A percentile compares a stretch with the other conserved stretches of the same genome.
Evolutionary conservation across 768 basidiomycete genomes (phyloP).

Genomic region (Pulveroboletus sp.): DNA sequence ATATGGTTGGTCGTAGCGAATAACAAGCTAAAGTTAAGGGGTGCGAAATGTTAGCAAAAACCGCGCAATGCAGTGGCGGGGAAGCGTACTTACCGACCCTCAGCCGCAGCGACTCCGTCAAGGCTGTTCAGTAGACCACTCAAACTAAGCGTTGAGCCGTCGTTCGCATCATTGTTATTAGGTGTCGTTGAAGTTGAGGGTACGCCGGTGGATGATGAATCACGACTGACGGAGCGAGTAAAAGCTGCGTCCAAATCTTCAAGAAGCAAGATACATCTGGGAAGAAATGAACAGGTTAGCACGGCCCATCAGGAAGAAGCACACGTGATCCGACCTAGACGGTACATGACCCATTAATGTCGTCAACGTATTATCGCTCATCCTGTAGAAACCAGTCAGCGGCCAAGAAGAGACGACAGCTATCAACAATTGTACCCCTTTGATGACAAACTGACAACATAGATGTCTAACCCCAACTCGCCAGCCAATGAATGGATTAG

Average conservation of each 20-base stretch:
- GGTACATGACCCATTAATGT: conserved; percentile 88
- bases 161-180: conserved; percentile 46
- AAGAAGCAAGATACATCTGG: conserved; percentile 89
- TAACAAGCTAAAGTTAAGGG: conserved; percentile 50
- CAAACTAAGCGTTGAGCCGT: conserved; percentile 80
- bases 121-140: conserved; percentile 84
- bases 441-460: conserved; percentile 82
- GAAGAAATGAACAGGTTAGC: conserved; percentile 8
- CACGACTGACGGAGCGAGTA: conserved; percentile 82
- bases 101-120: conserved; percentile 81
- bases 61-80: conserved; percentile 3
- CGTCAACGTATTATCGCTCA: conserved; percentile 86
- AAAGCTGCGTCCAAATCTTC: conserved; percentile 94
- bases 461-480: conserved; percentile 85
- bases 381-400: conserved; percentile 41
- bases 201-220: conserved; percentile 70
- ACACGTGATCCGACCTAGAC: conserved; percentile 49
- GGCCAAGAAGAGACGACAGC: neutral
- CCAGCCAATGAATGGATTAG: conserved; percentile 82
- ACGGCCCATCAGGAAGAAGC: conserved; percentile 7
- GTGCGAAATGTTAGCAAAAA: conserved; percentile 19
- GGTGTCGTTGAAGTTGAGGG: conserved; percentile 50
- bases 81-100: conserved; percentile 74
- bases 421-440: conserved; percentile 58
- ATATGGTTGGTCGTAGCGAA: conserved; percentile 95